Base-by-base conservation (phyloP, 1,284 basidiomycete genomes). In the Naganishia albida region DNA sequence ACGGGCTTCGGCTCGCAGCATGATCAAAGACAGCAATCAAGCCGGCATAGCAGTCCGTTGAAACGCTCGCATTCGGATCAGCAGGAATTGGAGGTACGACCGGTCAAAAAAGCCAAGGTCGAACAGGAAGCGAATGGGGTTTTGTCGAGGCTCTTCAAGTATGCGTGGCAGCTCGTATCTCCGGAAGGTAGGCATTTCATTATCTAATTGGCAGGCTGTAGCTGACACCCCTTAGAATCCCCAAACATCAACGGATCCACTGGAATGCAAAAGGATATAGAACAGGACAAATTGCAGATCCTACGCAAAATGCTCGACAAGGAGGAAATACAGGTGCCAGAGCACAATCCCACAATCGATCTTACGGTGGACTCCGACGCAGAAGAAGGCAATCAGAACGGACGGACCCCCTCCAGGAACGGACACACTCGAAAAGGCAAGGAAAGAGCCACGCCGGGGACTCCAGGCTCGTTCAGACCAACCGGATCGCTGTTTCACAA, bases 281-380 rank as follows among this genome's bases (percentile, higher is more conserved):
- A 49, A 60, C 7, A 48, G 16, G 57, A 60, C 39, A 60, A 60
- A 28, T 34, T 60, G 13, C 57, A 60, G 23, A 60, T 60, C 8
- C 38, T 60, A 23, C 57, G 57, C 57, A 60, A 49, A 20, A 60
- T 60, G 57, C 12, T 60, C 8, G 23, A 60, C 34, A 60, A 60
- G 20, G 46, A 60, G 15, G 57, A 60, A 15, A 60, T 60, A 23
- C 46, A 34, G 0, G 57, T 60, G 26, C 57, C 57, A 20, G 46
- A 34, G 3, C 30, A 60, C 34, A 60, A 60, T 25, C 57, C 57
- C 2, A 60, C 57, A 1, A 60, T 60, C 39, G 57, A 60, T 23
- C 57, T 60, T 6, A 60, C 57, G 18, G 46, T 28, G 16, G 57
- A 60, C 12, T 60, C 57, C 3, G 57, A 60, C 30, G 16, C 15